Evolutionary conservation across 345 rosid species (phyloP), one percentile per base, ranked within the genome.

Genomic region (Lumnitzera racemosa): DNA sequence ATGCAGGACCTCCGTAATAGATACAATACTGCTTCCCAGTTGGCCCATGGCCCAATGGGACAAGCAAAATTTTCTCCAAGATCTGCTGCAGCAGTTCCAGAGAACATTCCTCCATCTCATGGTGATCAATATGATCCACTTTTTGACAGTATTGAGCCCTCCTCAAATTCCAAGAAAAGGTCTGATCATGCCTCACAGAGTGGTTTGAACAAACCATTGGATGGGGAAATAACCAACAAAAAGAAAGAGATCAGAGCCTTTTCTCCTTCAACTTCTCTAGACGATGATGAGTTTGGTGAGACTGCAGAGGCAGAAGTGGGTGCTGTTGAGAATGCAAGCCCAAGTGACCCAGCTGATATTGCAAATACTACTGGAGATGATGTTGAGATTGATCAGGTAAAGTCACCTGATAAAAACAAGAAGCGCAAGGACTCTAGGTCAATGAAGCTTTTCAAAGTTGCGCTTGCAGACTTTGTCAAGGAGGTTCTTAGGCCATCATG

Each of bases 401-500:
- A 77, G 65, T 77, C 84, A 36, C 76, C 72, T 7, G 74, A 72
- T 64, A 79, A 84, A 78, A 74, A 76, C 73, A 79, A 69, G 67
- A 79, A 70, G 71, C 70, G 61, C 72, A 84, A 78, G 76, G 91
- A 86, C 27, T 75, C 87, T 60, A 78, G 87, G 70, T 84, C 89
- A 50, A 68, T 68, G 77, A 86, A 78, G 74, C 86, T 75, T 73
- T 92, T 92, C 76, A 84, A 86, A 75, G 76, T 72, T 52, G 78
- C 82, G 55, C 81, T 89, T 64, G 96, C 96, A 25, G 78, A 82
- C 62, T 92, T 92, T 72, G 97, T 92, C n/a, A 92, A 92, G 77
- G 98, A 83, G 63, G 79, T 85, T 74, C 72, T 89, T 53, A 88
- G 81, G 80, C 98, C 98, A 1, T 85, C 95, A 4, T 92, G 97